A percentile compares a stretch with the other conserved stretches of the same genome.
Evolutionary conservation across 2,329 filamentous ascomycete species (phyloP).

Genomic region (Acarospora socialis): DNA sequence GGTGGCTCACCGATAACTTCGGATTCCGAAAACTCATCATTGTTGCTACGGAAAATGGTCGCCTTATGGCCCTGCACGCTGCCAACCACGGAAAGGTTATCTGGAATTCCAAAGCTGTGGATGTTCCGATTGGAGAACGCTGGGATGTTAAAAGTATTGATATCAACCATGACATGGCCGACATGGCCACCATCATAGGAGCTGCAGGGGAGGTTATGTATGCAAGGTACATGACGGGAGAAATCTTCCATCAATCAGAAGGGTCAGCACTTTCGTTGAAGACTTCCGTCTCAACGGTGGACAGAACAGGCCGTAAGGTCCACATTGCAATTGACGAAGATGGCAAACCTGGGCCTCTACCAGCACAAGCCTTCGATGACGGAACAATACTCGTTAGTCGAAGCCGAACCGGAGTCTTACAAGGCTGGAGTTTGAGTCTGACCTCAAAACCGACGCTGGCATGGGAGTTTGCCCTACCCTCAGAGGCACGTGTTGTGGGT

Average conservation of each 20-base stretch:
- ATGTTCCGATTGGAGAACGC: conserved; percentile 38
- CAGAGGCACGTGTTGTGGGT: conserved; percentile 52
- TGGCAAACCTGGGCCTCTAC: conserved; percentile 14
- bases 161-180: conserved; percentile 45
- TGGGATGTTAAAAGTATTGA: conserved; percentile 58
- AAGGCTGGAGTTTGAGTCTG: conserved; percentile 28
- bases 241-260: conserved; percentile 18
- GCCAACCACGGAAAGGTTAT: conserved; percentile 58
- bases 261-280: conserved; percentile 5
- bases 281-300: conserved; percentile 15
- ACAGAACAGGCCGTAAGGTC: conserved; percentile 22
- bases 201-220: conserved; percentile 45
- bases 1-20: conserved; percentile 57
- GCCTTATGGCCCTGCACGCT: conserved; percentile 65
- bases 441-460: conserved; percentile 26
- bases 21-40: conserved; percentile 79
- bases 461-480: conserved; percentile 61
- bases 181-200: conserved; percentile 44
- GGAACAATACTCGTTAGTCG: conserved; percentile 11
- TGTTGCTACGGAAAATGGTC: conserved; percentile 64
- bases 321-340: conserved; percentile 29
- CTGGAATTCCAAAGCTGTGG: conserved; percentile 57
- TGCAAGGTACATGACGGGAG: conserved; percentile 31
- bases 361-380: conserved; percentile 1
- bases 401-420: conserved; percentile 17